phyloP scores from a whole-genome alignment of 2,329 filamentous ascomycete species.

The Nemania sp. region DNA sequence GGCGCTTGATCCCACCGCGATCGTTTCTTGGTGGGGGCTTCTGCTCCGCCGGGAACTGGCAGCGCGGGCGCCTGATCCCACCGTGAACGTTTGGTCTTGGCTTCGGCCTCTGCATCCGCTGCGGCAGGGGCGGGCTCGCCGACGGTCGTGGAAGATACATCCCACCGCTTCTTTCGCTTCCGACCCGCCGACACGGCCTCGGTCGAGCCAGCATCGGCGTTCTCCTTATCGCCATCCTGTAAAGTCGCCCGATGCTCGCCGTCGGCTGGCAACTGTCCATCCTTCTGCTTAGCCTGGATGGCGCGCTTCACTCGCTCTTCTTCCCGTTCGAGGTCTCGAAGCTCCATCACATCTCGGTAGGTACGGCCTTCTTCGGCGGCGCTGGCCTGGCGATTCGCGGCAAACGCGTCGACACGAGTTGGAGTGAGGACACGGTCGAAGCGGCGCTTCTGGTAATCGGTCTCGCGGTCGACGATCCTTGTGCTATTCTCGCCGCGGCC shows the following conservation, averaged over 20 bases:
- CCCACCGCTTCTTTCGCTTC: constrained; percentile 96
- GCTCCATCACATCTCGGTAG: constrained; percentile 89
- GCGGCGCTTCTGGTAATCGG: constrained; percentile 94
- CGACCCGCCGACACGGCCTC: constrained; percentile 65
- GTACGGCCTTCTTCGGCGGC: constrained; percentile 73
- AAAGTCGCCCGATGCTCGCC: constrained; percentile 72
- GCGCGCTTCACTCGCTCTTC: constrained; percentile 82
- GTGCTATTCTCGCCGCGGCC: constrained; percentile 84
- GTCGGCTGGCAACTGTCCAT: constrained; percentile 63
- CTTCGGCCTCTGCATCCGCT: constrained; percentile 59
- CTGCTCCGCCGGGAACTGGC: constrained; percentile 53
- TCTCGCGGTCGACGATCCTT: constrained; percentile 89
- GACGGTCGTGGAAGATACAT: constrained; percentile 66
- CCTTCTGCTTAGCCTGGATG: constrained; percentile 74
- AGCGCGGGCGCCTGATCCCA: constrained; percentile 83
- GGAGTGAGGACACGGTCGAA: constrained; percentile 88
- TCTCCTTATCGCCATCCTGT: constrained; percentile 75
- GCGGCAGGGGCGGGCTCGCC: constrained; percentile 55
- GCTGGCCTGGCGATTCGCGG: constrained; percentile 71
- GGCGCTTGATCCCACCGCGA: constrained; percentile 94
- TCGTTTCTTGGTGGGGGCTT: constrained; percentile 71
- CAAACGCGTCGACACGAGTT: constrained; percentile 83
- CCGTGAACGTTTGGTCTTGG: constrained; percentile 75
- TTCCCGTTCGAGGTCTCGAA: constrained; percentile 88
- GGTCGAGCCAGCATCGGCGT: constrained; percentile 69